Conservation (phyloP, 2,329 filamentous ascomycete species). For the Furcasterigmium furcatum region DNA sequence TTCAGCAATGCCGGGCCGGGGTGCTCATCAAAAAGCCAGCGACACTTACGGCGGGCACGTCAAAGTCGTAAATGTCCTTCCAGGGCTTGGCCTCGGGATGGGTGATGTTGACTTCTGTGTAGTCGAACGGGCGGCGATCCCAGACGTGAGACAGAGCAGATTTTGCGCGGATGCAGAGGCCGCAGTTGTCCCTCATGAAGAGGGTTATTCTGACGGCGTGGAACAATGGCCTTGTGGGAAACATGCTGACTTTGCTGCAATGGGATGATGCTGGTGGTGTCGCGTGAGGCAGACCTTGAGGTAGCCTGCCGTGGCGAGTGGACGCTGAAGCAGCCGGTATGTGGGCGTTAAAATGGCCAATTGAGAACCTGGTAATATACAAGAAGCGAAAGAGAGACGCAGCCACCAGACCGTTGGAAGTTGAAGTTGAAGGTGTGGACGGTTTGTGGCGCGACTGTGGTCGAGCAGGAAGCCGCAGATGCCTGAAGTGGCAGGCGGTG, state of each 20-base stretch:
- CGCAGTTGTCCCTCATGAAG: constrained; percentile 71
- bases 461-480: too few species aligned
- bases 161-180: constrained; percentile 67
- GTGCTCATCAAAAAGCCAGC: not conserved
- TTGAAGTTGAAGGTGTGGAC: too few species aligned
- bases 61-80: constrained; percentile 75
- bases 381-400: too few species aligned
- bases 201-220: constrained; percentile 66
- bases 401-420: too few species aligned
- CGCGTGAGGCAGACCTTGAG: not conserved
- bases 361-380: too few species aligned
- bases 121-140: constrained; percentile 64
- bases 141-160: constrained; percentile 65
- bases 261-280: not conserved
- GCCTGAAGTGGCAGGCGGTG: not conserved
- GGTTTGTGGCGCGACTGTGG: too few species aligned
- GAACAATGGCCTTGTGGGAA: constrained; percentile 43
- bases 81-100: constrained; percentile 59
- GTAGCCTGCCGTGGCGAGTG: too few species aligned
- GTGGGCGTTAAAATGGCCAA: not conserved
- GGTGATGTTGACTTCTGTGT: constrained; percentile 68
- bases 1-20: not conserved
- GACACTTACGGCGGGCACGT: constrained; percentile 75
- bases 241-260: constrained; percentile 36
- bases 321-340: not conserved